phyloP scores from a whole-genome alignment of 2,329 filamentous ascomycete species.

The Fusarium robinianum region DNA sequence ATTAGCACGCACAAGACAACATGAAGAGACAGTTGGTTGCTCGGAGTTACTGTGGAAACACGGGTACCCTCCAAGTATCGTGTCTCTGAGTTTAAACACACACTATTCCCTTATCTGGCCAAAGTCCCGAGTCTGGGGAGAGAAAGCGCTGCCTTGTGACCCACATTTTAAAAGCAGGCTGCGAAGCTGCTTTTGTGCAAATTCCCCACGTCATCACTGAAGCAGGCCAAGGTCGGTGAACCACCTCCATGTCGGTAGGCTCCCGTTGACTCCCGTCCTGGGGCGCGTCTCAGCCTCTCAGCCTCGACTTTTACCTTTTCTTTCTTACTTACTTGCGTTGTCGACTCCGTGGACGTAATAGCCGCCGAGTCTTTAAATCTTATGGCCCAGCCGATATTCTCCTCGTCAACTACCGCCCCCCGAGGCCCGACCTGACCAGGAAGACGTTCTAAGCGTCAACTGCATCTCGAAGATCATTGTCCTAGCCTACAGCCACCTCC shows the following conservation, averaged over 20 bases:
- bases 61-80: too few relatives aligned
- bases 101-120: too few relatives aligned
- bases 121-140: too few relatives aligned
- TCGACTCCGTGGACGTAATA: slow-evolving; percentile 10
- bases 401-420: slow-evolving; percentile 18
- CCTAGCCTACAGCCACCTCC: slow-evolving; percentile 11
- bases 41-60: too few relatives aligned
- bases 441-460: too few relatives aligned
- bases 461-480: not conserved
- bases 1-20: too few relatives aligned
- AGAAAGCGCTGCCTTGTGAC: too few relatives aligned
- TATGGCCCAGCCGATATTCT: slow-evolving; percentile 27
- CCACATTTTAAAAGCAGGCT: slow-evolving; percentile 27
- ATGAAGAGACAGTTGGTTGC: too few relatives aligned
- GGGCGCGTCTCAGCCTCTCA: slow-evolving; percentile 3
- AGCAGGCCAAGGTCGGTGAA: slow-evolving; percentile 22
- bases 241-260: slow-evolving; percentile 7
- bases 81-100: too few relatives aligned
- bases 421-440: slow-evolving; percentile 23
- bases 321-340: not conserved
- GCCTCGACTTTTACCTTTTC: not conserved
- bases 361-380: slow-evolving; percentile 4
- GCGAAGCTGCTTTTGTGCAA: slow-evolving; percentile 5
- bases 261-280: slow-evolving; percentile 3
- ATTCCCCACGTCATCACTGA: slow-evolving; percentile 29